These are phyloP conservation scores for Populus trichocarpa DNA, from an alignment of 441 rosid genomes.

Conservation along the genomic window DNA sequence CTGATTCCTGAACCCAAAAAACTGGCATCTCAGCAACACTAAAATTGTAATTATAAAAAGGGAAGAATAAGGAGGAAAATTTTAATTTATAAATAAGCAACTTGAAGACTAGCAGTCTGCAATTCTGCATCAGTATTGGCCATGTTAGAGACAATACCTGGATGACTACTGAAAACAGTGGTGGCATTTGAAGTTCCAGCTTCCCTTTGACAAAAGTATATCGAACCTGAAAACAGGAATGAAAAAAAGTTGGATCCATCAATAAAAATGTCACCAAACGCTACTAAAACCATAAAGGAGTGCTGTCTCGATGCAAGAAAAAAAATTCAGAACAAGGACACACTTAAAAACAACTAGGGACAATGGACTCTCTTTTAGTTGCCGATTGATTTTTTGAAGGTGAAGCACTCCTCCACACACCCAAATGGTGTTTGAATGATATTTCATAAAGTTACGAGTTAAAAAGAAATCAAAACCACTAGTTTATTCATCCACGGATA, in stretches of 20 bases:
- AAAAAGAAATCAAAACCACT: too few relatives aligned
- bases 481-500: too few relatives aligned
- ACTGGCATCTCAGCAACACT: not conserved
- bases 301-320: not conserved
- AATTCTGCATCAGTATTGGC: too few relatives aligned
- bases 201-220: conserved; percentile 63
- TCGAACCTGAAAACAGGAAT: conserved; percentile 43
- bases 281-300: not conserved
- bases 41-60: too few relatives aligned
- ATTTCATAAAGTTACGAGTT: too few relatives aligned
- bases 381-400: too few relatives aligned
- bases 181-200: conserved; percentile 64
- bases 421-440: too few relatives aligned
- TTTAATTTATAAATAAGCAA: too few relatives aligned
- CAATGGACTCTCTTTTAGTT: too few relatives aligned
- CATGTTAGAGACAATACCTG: conserved; percentile 42
- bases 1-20: conserved; percentile 60
- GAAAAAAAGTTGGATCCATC: not conserved
- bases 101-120: too few relatives aligned
- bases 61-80: too few relatives aligned
- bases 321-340: not conserved
- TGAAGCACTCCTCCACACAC: too few relatives aligned
- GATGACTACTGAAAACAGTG: conserved; percentile 53
- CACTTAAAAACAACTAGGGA: not conserved
- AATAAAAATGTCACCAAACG: not conserved